A percentile compares a stretch with the other conserved stretches of the same genome.
Evolutionary conservation across 768 basidiomycete species (phyloP).

Genomic region (Mycena vulgaris): DNA sequence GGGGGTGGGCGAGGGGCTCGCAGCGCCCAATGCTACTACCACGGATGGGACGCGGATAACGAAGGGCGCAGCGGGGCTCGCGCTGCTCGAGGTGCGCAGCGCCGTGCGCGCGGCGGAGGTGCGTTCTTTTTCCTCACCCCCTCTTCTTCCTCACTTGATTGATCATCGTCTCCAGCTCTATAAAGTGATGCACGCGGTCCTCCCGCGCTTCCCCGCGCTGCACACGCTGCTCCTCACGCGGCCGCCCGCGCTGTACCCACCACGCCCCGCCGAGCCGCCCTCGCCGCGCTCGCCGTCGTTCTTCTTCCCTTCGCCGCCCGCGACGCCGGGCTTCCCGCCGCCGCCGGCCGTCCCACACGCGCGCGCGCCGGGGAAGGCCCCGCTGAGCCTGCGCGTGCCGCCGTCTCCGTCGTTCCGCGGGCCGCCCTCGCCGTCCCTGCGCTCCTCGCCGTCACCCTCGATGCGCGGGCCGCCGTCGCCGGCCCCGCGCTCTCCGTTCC

Average conservation of each 20-base stretch:
- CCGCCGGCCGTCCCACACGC: background rate
- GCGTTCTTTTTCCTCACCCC: background rate
- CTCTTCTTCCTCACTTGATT: background rate
- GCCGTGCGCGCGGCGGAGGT: slow-evolving; percentile 31
- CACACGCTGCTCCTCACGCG: slow-evolving; percentile 34
- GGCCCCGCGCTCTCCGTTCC: background rate
- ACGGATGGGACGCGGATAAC: background rate
- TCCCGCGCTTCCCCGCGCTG: slow-evolving; percentile 35
- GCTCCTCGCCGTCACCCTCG: slow-evolving; percentile 20
- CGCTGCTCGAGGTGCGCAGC: slow-evolving; percentile 36
- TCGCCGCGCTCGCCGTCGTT: slow-evolving; percentile 24
- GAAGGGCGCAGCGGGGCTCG: background rate
- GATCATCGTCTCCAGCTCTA: slow-evolving; percentile 15
- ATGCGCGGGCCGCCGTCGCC: background rate
- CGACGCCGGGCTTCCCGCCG: slow-evolving; percentile 12
- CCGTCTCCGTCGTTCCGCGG: background rate
- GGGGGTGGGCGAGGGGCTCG: slow-evolving; percentile 25
- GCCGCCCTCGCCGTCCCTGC: slow-evolving; percentile 7
- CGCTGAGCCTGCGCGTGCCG: background rate
- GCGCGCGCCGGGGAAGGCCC: background rate
- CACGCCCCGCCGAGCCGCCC: background rate
- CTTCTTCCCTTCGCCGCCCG: slow-evolving; percentile 23
- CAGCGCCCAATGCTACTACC: background rate
- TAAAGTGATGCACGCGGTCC: slow-evolving; percentile 28
- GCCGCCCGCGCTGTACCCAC: background rate